Evolutionary conservation across 1,284 basidiomycete genomes (phyloP), one percentile per base, ranked within the genome.

Genomic region (Cryptococcus jaspeensis): DNA sequence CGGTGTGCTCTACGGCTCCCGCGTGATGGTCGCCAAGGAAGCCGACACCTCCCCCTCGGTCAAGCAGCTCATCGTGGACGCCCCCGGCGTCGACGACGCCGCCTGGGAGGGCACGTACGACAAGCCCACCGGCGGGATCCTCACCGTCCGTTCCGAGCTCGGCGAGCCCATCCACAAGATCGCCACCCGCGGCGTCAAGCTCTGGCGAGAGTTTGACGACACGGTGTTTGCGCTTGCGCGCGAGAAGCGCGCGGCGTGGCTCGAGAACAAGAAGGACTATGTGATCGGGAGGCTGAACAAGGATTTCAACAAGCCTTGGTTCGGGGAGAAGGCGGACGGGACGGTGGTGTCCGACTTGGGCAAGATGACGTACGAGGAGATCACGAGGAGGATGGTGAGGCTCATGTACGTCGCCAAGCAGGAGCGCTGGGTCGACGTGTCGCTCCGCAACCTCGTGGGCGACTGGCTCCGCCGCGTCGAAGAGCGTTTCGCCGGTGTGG

Each of bases 91-190:
- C 52, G 86, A 87, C 54, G 93, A 99, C 72, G 82, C 82, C 56
- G 82, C 88, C 59, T 98, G 94, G 95, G 95, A 99, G 75, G 90
- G 88, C 44, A 97, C 95, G 1, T 99, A 99, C 76, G 80, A 84
- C 65, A 93, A 91, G 79, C 90, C 93, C 62, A 96, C 92, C 11
- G 95, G 95, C 65, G 94, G 94, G 51, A 90, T 98, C 71, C 84
- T 99, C 62, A 98, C 95, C 9, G 96, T 99, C 64, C 90, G 89
- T 66, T 98, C 94, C 3, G 96, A 99, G 82, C 85, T 99, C 48
- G 95, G 95, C 51, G 96, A 99, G 79, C 94, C 94, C 25, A 99
- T 99, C 71, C 95, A 99, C 83, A 98, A 99, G 83, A 90, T 98
- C 73, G 93, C 95, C 51, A 99, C 88, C 49, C 89, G 96, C 50